Evolutionary conservation across 2,329 filamentous ascomycete species (phyloP), one percentile per base, ranked within the genome.

Genomic region (Colletotrichum sidae): DNA sequence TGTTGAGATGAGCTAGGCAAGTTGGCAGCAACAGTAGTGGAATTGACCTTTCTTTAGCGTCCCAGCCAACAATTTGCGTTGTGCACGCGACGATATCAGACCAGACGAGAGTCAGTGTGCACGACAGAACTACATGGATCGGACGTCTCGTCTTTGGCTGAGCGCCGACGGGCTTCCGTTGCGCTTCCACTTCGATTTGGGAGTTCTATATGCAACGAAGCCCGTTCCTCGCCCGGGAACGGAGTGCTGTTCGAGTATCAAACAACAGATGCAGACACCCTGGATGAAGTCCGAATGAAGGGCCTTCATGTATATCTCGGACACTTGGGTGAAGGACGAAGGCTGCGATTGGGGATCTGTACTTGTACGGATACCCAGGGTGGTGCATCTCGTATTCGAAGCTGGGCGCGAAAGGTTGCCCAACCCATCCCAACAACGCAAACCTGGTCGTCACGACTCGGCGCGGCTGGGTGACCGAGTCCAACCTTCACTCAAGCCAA

Each of bases 21-120:
- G 25, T 25, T 25, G 25, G 25, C 25, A 25, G 25, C 25, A 25
- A 25, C 25, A 25, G 25, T 55, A 44, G 42, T 55, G 55, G 33
- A 62, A 62, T 56, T 66, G 58, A 49, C 58, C 58, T 9, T 52
- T 25, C 58, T 55, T 44, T 66, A 57, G 63, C 39, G 63, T 38
- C 63, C 47, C 60, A 66, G 58, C 63, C 63, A 53, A 17, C 42
- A 63, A 53, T 63, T 66, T 63, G 63, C 63, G 53, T 47, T 13
- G 46, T 47, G 58, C 63, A 56, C 52, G 52, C 53, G 53, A 49
- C 33, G 45, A 62, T 25, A 59, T 42, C 53, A 57, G 47, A 52
- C 39, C 55, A 52, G 46, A 52, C 55, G 55, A 34, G 25, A 25
- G 25, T 25, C 25, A 25, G 25, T 25, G 25, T 5, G 25, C 2